Conservation (phyloP, 1,284 basidiomycete genomes). For the Nidula niveotomentosa region DNA sequence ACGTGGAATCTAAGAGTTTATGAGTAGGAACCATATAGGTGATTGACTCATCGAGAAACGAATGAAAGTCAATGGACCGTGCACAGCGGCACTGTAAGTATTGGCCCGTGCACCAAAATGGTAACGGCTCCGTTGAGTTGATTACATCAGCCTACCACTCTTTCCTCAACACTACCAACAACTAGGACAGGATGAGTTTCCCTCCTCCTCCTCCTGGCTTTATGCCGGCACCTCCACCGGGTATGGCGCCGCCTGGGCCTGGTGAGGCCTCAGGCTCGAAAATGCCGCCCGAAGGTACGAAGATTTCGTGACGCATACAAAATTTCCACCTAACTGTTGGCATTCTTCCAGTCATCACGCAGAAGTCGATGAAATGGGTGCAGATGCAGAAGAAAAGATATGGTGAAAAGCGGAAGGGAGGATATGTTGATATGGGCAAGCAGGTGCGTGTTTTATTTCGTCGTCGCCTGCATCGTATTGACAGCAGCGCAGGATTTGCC, state of each 20-base stretch:
- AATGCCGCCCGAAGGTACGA: constrained; percentile 67
- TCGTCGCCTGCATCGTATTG: constrained; percentile 7
- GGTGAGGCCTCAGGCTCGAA: constrained; percentile 52
- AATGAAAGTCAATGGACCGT: too few relatives aligned
- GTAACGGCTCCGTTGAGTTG: constrained; percentile 13
- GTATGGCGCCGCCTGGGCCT: constrained; percentile 53
- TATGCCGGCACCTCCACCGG: constrained; percentile 59
- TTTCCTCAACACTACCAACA: constrained; percentile 30
- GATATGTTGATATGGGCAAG: constrained; percentile 92
- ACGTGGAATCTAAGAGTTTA: background rate
- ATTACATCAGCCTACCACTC: constrained; percentile 35
- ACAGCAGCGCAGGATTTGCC: constrained; percentile 65
- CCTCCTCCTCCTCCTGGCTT: constrained; percentile 61
- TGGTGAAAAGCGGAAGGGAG: constrained; percentile 86
- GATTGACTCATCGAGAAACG: too few relatives aligned
- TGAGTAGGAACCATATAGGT: background rate
- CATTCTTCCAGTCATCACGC: constrained; percentile 49
- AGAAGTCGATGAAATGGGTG: constrained; percentile 93
- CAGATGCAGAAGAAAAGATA: constrained; percentile 92
- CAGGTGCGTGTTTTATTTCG: constrained; percentile 54
- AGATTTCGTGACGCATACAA: constrained; percentile 9
- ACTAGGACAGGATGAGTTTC: constrained; percentile 40
- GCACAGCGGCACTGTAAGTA: background rate
- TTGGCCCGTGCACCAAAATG: constrained; percentile 32
- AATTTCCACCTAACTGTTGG: constrained; percentile 16